Base-by-base conservation (phyloP, 148 eudicot species). In the Silene conica region DNA sequence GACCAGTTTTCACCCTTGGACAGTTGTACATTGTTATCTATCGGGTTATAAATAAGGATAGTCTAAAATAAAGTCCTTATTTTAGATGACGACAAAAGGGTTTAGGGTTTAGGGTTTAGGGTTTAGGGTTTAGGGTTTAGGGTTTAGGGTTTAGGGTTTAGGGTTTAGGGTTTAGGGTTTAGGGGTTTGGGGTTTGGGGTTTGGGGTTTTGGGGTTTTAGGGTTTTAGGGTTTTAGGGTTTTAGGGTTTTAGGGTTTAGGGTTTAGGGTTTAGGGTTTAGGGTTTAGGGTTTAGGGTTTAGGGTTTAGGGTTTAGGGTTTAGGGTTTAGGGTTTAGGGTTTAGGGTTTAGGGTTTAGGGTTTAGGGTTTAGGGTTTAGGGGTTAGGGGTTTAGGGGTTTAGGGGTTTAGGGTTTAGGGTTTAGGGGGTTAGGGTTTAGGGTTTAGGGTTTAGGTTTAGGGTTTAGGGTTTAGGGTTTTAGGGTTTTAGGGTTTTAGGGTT, bases 271-370 rank as follows among this genome's bases (percentile, higher is more conserved):
- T 55, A 28, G 70, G 77, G 61, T 64, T 74, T 50, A 41, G 73
- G 78, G 65, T 67, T 75, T 55, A 21, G 72, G 78, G 67, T 59
- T 76, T 58, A 46, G 73, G 79, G 74, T 61, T 77, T 70, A 62
- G 79, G 79, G 74, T 77, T 70, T 62, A 62, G 79, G 79, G 74
- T 77, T 77, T 63, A 70, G 79, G 79, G 69, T 77, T 61, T 63
- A 62, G 74, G 74, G 70, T 70, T 70, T 63, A 70, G 74, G 74
- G 70, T 77, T 77, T 61, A 52, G 74, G 74, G 70, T 70, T 77
- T 62, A 62, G 70, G 79, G 69, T 70, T 77, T 70, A 71, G 74
- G 74, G 74, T 77, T 75, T 70, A 70, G 70, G 74, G 74, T 77
- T 70, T 67, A 45, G 69, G 74, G 69, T 62, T 71, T 38, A 12